A percentile compares a stretch with the other conserved stretches of the same genome.
Evolutionary conservation across 169 alveolate genomes (phyloP).

Genomic region (Eimeria praecox): DNA sequence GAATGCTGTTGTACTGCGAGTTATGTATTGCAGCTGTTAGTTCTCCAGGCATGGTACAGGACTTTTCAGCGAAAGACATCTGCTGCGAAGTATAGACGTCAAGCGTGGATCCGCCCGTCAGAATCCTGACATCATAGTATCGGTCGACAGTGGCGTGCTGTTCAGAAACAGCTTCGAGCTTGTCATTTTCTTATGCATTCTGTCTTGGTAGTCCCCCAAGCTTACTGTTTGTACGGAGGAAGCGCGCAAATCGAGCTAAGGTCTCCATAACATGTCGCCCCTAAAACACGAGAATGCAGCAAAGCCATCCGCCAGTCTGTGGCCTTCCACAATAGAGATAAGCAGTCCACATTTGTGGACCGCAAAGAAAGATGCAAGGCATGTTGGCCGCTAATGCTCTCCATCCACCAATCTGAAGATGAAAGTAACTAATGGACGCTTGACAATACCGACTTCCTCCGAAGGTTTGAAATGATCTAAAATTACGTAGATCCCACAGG

Average conservation of each 20-base stretch:
- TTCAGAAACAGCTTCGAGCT: neutral
- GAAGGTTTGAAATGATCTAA: slow-evolving; percentile 82
- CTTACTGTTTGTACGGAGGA: slow-evolving; percentile 63
- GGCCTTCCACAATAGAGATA: too few relatives aligned
- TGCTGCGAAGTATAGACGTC: slow-evolving; percentile 65
- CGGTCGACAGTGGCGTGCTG: neutral
- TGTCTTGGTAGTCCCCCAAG: neutral
- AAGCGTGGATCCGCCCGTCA: slow-evolving; percentile 63
- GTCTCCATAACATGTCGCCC: slow-evolving; percentile 72
- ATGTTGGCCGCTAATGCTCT: too few relatives aligned
- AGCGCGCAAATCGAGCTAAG: slow-evolving; percentile 59
- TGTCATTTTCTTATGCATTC: neutral
- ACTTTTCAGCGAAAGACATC: slow-evolving; percentile 47
- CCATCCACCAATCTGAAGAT: neutral
- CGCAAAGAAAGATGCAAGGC: too few relatives aligned
- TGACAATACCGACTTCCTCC: slow-evolving; percentile 42
- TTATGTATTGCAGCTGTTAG: slow-evolving; percentile 63
- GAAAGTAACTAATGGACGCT: neutral
- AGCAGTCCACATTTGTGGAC: too few relatives aligned
- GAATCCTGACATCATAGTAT: slow-evolving; percentile 24
- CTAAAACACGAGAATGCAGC: neutral
- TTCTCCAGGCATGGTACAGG: slow-evolving; percentile 60
- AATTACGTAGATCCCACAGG: slow-evolving; percentile 86
- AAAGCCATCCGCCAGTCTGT: neutral
- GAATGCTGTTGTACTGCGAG: slow-evolving; percentile 61